Evolutionary conservation across 208 protist genomes (phyloP).

Genomic region (Crithidia expoeki): DNA sequence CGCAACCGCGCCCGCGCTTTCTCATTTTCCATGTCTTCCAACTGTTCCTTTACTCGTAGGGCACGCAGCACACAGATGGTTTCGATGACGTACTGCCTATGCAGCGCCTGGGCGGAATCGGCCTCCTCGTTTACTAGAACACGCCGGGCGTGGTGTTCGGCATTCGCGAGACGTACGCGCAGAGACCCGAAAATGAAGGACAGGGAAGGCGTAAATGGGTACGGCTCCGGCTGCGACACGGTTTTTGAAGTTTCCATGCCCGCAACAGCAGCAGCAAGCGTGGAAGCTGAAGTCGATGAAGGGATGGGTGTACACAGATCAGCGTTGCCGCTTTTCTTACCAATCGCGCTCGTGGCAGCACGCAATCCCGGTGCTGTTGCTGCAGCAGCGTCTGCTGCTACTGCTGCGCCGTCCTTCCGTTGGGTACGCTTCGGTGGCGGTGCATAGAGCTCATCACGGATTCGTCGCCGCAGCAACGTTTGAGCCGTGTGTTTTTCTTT

Average conservation of each 20-base stretch:
- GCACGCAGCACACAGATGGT: constrained; percentile 18
- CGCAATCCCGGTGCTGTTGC: no score
- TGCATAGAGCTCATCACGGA: constrained; percentile 40
- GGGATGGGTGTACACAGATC: background rate
- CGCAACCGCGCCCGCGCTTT: background rate
- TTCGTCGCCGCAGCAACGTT: constrained; percentile 23
- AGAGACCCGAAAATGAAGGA: constrained; percentile 13
- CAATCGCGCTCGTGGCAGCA: no score
- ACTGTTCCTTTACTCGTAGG: constrained; percentile 1
- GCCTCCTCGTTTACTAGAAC: background rate
- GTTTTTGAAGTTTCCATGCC: background rate
- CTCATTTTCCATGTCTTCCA: background rate
- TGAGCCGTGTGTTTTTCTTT: background rate
- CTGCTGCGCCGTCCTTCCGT: background rate
- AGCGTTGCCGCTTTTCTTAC: background rate
- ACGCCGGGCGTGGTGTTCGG: constrained; percentile 8
- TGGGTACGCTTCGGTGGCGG: constrained; percentile 13
- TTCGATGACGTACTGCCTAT: constrained; percentile 23
- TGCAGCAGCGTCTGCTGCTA: no score
- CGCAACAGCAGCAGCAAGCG: background rate
- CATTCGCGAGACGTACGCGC: background rate
- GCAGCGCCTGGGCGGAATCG: constrained; percentile 8
- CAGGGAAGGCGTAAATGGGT: constrained; percentile 30
- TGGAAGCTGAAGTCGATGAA: background rate
- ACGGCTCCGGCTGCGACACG: background rate